Conservation (phyloP, 805 yeast species). For the Cyberlindnera xishuangbannaensis region DNA sequence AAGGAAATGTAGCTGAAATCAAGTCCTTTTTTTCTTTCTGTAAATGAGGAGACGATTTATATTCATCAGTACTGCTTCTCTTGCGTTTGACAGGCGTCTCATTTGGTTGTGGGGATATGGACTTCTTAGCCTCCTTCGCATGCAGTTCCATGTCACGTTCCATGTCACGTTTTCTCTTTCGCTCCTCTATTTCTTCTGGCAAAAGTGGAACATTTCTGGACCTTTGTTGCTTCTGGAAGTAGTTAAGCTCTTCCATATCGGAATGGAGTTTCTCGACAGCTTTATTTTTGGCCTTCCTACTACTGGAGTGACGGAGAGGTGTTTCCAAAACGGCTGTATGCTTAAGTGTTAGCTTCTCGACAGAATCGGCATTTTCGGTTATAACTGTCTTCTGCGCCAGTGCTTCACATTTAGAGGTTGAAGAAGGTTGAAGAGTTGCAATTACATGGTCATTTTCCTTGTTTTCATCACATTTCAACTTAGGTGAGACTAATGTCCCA, state of each 20-base stretch:
- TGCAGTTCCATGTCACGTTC: conserved; percentile 20
- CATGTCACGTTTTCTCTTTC: conserved; percentile 26
- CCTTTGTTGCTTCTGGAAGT: conserved; percentile 50
- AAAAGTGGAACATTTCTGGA: conserved; percentile 28
- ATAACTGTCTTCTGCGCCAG: conserved; percentile 7
- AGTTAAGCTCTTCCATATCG: conserved; percentile 63
- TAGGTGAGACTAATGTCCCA: no score
- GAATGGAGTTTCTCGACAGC: conserved; percentile 64
- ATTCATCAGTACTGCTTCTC: no score
- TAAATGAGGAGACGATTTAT: neutral
- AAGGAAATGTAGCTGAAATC: conserved; percentile 10
- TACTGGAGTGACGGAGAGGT: conserved; percentile 18
- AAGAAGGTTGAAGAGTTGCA: conserved; percentile 7
- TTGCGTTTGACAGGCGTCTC: no score
- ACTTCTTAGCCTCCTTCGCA: conserved; percentile 16
- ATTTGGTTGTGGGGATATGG: conserved; percentile 8
- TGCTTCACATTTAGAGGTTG: neutral
- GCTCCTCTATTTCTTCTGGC: conserved; percentile 35
- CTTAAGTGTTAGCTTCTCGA: conserved; percentile 12
- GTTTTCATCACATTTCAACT: neutral
- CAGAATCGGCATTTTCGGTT: neutral
- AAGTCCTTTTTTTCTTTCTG: conserved; percentile 12
- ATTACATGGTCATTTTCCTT: conserved; percentile 7
- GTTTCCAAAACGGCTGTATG: neutral
- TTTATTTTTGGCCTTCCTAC: conserved; percentile 56